Evolutionary conservation across 2,329 filamentous ascomycete genomes (phyloP).

Genomic region (Ophiostoma sp.): DNA sequence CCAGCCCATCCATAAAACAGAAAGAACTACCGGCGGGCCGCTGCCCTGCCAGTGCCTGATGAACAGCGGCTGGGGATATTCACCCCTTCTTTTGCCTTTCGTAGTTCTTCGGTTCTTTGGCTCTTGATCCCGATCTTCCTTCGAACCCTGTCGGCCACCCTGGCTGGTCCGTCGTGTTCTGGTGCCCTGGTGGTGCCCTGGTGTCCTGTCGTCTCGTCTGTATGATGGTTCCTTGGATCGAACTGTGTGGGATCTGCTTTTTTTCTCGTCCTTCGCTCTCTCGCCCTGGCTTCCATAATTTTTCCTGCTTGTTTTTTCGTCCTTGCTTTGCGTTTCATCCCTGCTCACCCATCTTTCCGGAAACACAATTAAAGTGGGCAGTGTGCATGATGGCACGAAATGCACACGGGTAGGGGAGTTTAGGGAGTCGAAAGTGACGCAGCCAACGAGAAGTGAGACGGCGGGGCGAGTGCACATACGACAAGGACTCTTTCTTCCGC

Average conservation of each 20-base stretch:
- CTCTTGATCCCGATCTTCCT: background rate
- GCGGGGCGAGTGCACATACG: conserved; percentile 10
- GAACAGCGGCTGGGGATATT: background rate
- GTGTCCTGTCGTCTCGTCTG: background rate
- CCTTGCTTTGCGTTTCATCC: conserved; percentile 18
- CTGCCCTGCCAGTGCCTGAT: conserved; percentile 12
- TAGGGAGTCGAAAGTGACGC: background rate
- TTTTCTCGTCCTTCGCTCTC: background rate
- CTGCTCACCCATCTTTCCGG: conserved; percentile 19
- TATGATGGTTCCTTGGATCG: background rate
- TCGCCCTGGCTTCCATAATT: background rate
- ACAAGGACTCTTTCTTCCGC: background rate
- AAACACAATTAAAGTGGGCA: conserved; percentile 19
- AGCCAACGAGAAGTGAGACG: conserved; percentile 18
- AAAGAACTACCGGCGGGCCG: conserved; percentile 2
- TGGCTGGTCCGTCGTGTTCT: background rate
- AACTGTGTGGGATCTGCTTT: background rate
- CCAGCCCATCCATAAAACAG: background rate
- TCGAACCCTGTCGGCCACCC: background rate
- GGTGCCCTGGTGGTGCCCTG: no score
- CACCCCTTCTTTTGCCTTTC: background rate
- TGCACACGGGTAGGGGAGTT: background rate
- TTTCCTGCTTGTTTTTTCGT: background rate
- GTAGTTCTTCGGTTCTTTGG: background rate
- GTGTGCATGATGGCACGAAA: conserved; percentile 14